Evolutionary conservation across 2,329 filamentous ascomycete species (phyloP), one percentile per base, ranked within the genome.

Genomic region (Hymenotorrendiella dingleyae): DNA sequence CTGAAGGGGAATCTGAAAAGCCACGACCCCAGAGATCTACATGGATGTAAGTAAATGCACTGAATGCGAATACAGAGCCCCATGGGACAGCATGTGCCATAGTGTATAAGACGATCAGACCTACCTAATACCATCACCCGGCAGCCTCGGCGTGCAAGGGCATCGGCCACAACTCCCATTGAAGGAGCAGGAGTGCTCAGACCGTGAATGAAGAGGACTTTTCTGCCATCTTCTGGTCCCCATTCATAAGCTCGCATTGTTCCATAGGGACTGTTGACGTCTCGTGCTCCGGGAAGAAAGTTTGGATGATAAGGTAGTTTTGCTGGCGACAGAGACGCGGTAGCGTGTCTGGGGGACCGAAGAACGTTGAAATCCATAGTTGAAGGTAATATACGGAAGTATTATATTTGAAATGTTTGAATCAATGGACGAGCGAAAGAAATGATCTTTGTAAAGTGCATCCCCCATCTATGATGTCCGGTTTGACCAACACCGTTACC

Each of bases 121-220:
- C 24, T 9, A 34, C 30, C 30, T 7, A 17, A 17, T 6, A 36
- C 16, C 21, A 36, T 36, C 6, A 36, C 34, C 8, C 34, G 6
- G 14, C 22, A 36, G 12, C 34, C 34, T n/a, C 20, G 7, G 9
- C 22, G 6, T 12, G 22, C 20, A 4, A 36, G 68, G 44, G 72
- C 74, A 57, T 78, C 69, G 7, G 82, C 83, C 27, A 91, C 61
- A 34, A 76, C 72, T 2, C 78, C 79, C 19, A 90, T 64, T 0
- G 84, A 74, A 38, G 88, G 68, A 48, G 78, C 80, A 1, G 87
- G 86, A 10, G 85, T 91, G 35, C 80, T 84, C 55, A 91, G 87
- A 4, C 87, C 86, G 61, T 89, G 86, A 10, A 93, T 66, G 24
- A 91, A 66, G 9, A 91, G 65, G 1, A 90, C 79, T 55, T 80